These are phyloP conservation scores for Aegilops sharonensis DNA, from an alignment of 176 grass and related monocot species.

Conservation along the genomic window DNA sequence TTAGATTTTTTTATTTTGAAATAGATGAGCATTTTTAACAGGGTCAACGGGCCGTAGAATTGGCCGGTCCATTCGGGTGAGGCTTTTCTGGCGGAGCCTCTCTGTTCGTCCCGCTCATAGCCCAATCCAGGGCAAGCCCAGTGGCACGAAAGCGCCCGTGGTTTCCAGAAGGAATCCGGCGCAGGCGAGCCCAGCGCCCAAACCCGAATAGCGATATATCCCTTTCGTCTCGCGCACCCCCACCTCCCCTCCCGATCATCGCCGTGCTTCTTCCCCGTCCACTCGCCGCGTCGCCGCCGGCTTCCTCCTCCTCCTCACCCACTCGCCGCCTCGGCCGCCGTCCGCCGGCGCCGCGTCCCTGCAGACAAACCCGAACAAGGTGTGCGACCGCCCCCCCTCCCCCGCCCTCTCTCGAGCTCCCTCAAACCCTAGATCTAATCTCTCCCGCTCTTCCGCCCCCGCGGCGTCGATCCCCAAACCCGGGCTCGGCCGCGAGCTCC, in stretches of 20 bases:
- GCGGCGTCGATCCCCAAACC: not conserved
- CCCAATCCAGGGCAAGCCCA: too few species aligned
- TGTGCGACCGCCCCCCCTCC: not conserved
- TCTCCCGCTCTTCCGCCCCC: not conserved
- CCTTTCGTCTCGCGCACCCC: not conserved
- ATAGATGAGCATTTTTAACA: too few species aligned
- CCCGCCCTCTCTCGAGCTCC: not conserved
- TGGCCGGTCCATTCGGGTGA: too few species aligned
- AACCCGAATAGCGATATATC: not conserved
- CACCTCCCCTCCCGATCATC: not conserved
- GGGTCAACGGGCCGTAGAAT: too few species aligned
- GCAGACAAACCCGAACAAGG: constrained; percentile 6
- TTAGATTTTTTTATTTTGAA: too few species aligned
- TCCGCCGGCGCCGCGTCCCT: not conserved
- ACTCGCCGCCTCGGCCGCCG: not conserved
- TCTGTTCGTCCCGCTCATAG: too few species aligned
- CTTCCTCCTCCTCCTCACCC: not conserved
- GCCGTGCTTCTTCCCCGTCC: not conserved
- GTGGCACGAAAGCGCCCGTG: not conserved
- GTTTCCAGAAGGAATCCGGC: not conserved
- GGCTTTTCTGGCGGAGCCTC: too few species aligned
- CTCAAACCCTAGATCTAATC: constrained; percentile 16
- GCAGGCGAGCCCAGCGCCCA: not conserved
- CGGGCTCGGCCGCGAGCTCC: not conserved
- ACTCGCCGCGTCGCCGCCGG: not conserved